A percentile compares a stretch with the other conserved stretches of the same genome.
Evolutionary conservation across 78 protist genomes (phyloP).

Genomic region (Capsaspora owczarzaki): DNA sequence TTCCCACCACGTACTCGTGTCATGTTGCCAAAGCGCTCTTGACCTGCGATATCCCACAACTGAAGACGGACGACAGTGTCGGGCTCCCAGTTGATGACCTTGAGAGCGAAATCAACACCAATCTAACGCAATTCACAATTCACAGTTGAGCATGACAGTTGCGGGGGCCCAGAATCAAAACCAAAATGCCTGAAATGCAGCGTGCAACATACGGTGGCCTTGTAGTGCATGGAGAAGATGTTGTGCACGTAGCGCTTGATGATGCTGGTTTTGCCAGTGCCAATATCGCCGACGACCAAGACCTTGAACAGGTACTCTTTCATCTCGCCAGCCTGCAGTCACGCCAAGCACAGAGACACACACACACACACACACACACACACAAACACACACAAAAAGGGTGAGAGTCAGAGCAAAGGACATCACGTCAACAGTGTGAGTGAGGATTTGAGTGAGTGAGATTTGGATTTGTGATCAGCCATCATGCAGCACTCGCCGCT

Average conservation of each 20-base stretch:
- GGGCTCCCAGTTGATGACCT: conserved; percentile 64
- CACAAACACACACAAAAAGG: too few species aligned
- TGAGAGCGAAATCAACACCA: conserved; percentile 92
- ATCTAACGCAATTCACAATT: conserved; percentile 33
- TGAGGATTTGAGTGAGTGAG: too few species aligned
- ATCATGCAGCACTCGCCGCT: too few species aligned
- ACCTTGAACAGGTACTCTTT: conserved; percentile 49
- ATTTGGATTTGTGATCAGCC: too few species aligned
- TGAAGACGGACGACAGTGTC: conserved; percentile 73
- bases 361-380: too few species aligned
- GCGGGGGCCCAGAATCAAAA: neutral
- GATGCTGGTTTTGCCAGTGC: conserved; percentile 60
- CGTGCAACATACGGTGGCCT: conserved; percentile 74
- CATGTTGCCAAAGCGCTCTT: conserved; percentile 80
- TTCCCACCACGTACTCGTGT: conserved; percentile 68
- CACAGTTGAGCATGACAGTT: neutral
- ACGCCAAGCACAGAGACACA: too few species aligned
- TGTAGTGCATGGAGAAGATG: conserved; percentile 61
- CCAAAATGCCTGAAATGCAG: neutral
- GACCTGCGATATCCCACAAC: conserved; percentile 74
- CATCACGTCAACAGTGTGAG: too few species aligned
- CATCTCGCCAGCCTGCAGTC: neutral
- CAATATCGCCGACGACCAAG: conserved; percentile 60
- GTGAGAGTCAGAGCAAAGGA: too few species aligned
- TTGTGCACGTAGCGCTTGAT: conserved; percentile 63